Evolutionary conservation across 176 grass and related monocot genomes (phyloP).

Genomic region (Ensete glaucum): DNA sequence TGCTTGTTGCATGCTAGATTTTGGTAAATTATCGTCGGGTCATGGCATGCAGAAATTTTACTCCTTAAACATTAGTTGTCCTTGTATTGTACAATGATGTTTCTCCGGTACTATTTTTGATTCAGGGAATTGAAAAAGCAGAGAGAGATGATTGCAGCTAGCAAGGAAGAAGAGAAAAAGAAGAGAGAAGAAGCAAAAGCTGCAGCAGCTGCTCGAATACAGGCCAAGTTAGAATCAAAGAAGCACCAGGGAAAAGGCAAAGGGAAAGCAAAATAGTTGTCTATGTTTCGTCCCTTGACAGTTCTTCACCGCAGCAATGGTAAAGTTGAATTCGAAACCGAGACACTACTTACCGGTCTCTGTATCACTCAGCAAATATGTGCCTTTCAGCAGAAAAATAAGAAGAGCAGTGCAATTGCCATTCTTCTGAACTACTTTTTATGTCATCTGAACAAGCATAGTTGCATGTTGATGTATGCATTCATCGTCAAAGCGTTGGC

Average conservation of each 20-base stretch:
- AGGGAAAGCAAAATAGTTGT: conserved; percentile 43
- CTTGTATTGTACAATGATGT: too few relatives aligned
- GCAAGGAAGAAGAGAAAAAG: conserved; percentile 92
- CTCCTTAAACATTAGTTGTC: not conserved
- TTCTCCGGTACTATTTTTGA: not conserved
- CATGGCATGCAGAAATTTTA: not conserved
- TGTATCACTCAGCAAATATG: too few relatives aligned
- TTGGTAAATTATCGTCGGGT: not conserved
- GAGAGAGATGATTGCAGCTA: conserved; percentile 53
- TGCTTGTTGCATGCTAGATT: too few relatives aligned
- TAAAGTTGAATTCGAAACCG: not conserved
- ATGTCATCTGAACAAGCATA: too few relatives aligned
- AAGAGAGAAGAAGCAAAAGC: conserved; percentile 96
- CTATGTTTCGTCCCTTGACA: not conserved
- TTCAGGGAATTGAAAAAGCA: conserved; percentile 79
- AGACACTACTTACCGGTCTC: too few relatives aligned
- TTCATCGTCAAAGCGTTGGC: too few relatives aligned
- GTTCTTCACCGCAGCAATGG: not conserved
- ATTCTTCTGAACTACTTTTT: too few relatives aligned
- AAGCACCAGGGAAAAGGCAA: conserved; percentile 86
- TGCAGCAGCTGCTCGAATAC: conserved; percentile 60
- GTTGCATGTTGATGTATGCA: too few relatives aligned
- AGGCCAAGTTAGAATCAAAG: conserved; percentile 93
- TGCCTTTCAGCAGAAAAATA: too few relatives aligned
- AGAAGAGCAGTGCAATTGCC: too few relatives aligned